Conservation (phyloP, 108 stramenopile genomes). For the Cyclotella kingstonii region DNA sequence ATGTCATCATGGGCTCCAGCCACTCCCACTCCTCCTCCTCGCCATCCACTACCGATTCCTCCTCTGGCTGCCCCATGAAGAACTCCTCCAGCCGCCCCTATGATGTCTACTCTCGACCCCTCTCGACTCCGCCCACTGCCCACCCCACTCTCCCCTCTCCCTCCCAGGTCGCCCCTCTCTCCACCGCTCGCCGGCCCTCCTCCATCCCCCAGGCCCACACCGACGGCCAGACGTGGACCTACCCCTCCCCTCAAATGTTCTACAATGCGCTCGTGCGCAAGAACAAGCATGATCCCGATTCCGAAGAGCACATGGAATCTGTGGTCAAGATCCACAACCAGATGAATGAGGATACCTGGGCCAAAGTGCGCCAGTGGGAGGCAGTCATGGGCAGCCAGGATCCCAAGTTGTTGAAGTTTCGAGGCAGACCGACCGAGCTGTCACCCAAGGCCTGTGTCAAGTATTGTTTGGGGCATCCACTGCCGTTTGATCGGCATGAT, state of each 20-base stretch:
- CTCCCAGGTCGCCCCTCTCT: slow-evolving; percentile 56
- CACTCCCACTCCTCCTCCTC: not conserved
- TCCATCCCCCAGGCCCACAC: slow-evolving; percentile 89
- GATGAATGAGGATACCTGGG: slow-evolving; percentile 99
- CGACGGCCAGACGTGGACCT: slow-evolving; percentile 85
- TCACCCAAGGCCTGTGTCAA: slow-evolving; percentile 91
- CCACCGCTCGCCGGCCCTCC: slow-evolving; percentile 80
- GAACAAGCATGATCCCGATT: slow-evolving; percentile 83
- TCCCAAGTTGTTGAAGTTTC: slow-evolving; percentile 66
- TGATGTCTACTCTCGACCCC: slow-evolving; percentile 97
- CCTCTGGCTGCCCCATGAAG: too few species aligned
- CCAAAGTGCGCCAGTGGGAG: slow-evolving; percentile 94
- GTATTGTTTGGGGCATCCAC: slow-evolving; percentile 85
- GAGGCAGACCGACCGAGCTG: slow-evolving; percentile 91
- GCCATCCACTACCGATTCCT: slow-evolving; percentile 25
- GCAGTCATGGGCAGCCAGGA: slow-evolving; percentile 34
- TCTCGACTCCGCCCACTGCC: slow-evolving; percentile 82
- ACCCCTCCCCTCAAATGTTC: slow-evolving; percentile 98
- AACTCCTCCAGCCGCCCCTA: too few species aligned
- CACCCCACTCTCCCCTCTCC: slow-evolving; percentile 67
- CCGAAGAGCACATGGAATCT: slow-evolving; percentile 80
- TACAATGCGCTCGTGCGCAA: slow-evolving; percentile 97
- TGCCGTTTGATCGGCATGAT: slow-evolving; percentile 99
- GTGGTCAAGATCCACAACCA: slow-evolving; percentile 99
- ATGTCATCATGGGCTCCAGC: too few species aligned